phyloP scores from a whole-genome alignment of 1,284 basidiomycete genomes.

The Neolentinus lepideus region DNA sequence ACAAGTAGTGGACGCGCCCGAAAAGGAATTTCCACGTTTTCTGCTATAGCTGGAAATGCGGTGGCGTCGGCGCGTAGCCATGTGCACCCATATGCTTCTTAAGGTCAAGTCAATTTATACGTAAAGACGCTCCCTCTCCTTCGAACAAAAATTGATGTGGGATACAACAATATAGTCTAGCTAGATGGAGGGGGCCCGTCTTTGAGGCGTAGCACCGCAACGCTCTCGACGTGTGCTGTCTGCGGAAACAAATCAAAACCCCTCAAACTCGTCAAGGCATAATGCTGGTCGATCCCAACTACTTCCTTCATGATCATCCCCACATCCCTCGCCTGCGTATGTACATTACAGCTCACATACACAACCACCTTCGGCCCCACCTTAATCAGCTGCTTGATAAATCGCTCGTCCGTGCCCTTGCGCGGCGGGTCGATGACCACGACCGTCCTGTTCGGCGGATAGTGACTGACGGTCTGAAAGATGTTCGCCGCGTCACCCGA shows the following conservation, averaged over 20 bases:
- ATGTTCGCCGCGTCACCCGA: slow-evolving; percentile 69
- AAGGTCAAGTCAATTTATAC: too few relatives aligned
- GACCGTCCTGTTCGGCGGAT: slow-evolving; percentile 63
- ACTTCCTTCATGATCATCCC: slow-evolving; percentile 58
- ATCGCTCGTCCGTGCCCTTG: slow-evolving; percentile 83
- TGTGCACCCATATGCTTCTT: too few relatives aligned
- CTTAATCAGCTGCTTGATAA: slow-evolving; percentile 70
- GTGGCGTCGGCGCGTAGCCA: too few relatives aligned
- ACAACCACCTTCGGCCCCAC: slow-evolving; percentile 73
- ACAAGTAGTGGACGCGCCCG: not conserved
- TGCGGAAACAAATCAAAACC: slow-evolving; percentile 94
- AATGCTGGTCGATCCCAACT: slow-evolving; percentile 32
- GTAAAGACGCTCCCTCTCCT: too few relatives aligned
- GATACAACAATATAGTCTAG: not conserved
- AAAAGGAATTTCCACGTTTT: not conserved
- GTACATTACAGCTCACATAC: slow-evolving; percentile 94
- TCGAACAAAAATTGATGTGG: too few relatives aligned
- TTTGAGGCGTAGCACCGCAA: slow-evolving; percentile 48
- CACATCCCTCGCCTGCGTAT: slow-evolving; percentile 79
- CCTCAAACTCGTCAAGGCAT: slow-evolving; percentile 70
- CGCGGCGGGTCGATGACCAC: slow-evolving; percentile 84
- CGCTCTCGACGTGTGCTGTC: slow-evolving; percentile 73
- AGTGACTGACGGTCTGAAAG: slow-evolving; percentile 57
- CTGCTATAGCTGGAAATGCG: not conserved
- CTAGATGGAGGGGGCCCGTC: not conserved